A percentile compares a stretch with the other conserved stretches of the same genome.
Evolutionary conservation across 1,139 yeast genomes (phyloP).

Genomic region (Yamadazyma siamensis): DNA sequence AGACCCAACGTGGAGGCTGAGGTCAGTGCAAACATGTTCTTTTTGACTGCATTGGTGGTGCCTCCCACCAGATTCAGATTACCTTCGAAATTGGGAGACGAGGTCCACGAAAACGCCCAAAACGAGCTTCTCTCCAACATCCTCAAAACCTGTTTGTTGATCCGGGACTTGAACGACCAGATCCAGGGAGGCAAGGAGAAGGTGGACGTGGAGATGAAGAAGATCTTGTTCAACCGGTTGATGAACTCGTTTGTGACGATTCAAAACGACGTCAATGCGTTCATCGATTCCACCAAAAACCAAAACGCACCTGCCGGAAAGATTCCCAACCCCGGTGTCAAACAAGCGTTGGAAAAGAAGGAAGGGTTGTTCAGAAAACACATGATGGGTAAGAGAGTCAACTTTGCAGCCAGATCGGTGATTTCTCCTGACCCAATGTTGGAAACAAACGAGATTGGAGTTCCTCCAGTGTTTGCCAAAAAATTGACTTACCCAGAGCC

Average conservation of each 20-base stretch:
- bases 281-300: conserved; percentile 88
- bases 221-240: conserved; percentile 76
- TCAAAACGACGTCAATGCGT: conserved; percentile 93
- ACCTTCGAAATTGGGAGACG: conserved; percentile 96
- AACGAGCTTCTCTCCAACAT: conserved; percentile 82
- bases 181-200: conserved; percentile 61
- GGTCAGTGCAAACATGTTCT: conserved; percentile 83
- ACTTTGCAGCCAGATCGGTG: conserved; percentile 97
- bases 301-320: conserved; percentile 68
- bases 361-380: conserved; percentile 98
- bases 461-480: conserved; percentile 96
- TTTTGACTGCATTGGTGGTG: conserved; percentile 81
- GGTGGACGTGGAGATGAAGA: conserved; percentile 60
- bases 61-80: conserved; percentile 97
- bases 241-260: conserved; percentile 94
- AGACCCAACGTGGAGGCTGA: conserved; percentile 55
- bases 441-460: conserved; percentile 97
- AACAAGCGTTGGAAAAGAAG: conserved; percentile 96
- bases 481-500: conserved; percentile 98
- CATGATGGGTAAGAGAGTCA: conserved; percentile 99
- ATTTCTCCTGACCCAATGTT: conserved; percentile 98
- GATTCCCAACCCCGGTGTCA: conserved; percentile 87
- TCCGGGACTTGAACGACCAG: conserved; percentile 86
- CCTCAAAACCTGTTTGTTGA: conserved; percentile 72
- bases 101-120: conserved; percentile 90